Evolutionary conservation across 805 yeast species (phyloP), one percentile per base, ranked within the genome.

Genomic region (Wickerhamiella galacta): DNA sequence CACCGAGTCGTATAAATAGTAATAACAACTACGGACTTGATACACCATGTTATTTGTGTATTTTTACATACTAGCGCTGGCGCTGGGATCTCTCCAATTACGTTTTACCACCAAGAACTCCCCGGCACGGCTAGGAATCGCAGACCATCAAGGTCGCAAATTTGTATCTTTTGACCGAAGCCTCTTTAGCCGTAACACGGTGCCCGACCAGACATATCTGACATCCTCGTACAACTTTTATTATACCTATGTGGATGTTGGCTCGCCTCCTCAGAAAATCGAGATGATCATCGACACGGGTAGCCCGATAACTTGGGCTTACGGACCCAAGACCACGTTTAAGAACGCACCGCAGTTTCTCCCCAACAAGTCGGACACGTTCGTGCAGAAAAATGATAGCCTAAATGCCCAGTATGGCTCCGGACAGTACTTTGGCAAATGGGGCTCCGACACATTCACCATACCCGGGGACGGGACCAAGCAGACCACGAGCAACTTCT

Each of bases 231-330:
- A 51, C 41, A 51, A 51, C 39, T 53, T 52, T 39, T 63, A 57
- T 44, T 42, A 57, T 33, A 48, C 53, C 10, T 42, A 47, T 25
- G 32, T 56, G 16, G 31, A 41, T 11, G 38, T 65, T 14, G 72
- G 72, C 11, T 53, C 58, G 2, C 68, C 68, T 4, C 45, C 53
- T 5, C 68, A 64, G 39, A 46, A 51, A 20, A 37, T 65, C 11
- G 53, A 55, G 11, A 62, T 64, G 3, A 49, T 60, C 20, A 43
- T 66, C 28, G 72, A 66, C 42, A 63, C 70, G 3, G 71, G 70
- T 3, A 63, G 69, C 6, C 60, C 69, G 0, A 67, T 63, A 37
- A 44, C 65, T 23, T 65, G 70, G 70, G 58, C 64, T 4, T 58
- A 54, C 44, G 56, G 59, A 24, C 49, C 57, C 12, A 37, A 51